Conservation (phyloP, 2,329 filamentous ascomycete genomes). For the Talaromyces sp. region DNA sequence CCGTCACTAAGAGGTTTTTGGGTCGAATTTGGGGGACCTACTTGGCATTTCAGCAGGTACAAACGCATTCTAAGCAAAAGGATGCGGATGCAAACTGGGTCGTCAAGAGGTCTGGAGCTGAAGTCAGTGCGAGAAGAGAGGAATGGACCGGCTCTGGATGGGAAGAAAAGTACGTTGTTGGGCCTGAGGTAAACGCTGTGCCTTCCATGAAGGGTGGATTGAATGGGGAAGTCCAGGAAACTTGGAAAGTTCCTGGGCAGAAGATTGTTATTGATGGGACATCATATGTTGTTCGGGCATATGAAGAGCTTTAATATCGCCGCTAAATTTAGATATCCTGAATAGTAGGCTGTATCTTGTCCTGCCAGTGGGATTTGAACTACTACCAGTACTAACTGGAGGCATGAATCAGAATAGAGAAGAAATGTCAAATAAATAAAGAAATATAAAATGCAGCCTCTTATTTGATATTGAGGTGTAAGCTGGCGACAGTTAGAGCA, state of each 20-base stretch:
- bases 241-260: constrained; percentile 21
- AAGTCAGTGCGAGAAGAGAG: constrained; percentile 35
- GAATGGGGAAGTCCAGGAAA: constrained; percentile 7
- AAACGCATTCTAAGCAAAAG: constrained; percentile 17
- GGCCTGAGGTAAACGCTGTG: constrained; percentile 11
- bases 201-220: constrained; percentile 24
- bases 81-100: constrained; percentile 10
- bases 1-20: constrained; percentile 32
- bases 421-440: no score
- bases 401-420: no score
- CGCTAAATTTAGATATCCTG: no score
- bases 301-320: constrained; percentile 20
- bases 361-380: no score
- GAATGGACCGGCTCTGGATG: constrained; percentile 26
- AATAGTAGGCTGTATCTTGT: no score
- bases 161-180: constrained; percentile 22
- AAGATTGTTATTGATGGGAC: constrained; percentile 20
- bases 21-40: constrained; percentile 35
- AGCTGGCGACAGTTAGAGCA: no score
- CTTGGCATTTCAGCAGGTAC: constrained; percentile 31
- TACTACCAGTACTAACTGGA: no score
- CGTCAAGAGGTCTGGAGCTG: constrained; percentile 24
- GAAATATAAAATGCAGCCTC: no score
- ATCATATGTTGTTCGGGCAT: constrained; percentile 29
- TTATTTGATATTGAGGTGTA: no score